Percentiles rank a stretch among this genome's conserved stretches.
phyloP scores from a whole-genome alignment of 495 filamentous ascomycete species.

The Xylaria intraflava region DNA sequence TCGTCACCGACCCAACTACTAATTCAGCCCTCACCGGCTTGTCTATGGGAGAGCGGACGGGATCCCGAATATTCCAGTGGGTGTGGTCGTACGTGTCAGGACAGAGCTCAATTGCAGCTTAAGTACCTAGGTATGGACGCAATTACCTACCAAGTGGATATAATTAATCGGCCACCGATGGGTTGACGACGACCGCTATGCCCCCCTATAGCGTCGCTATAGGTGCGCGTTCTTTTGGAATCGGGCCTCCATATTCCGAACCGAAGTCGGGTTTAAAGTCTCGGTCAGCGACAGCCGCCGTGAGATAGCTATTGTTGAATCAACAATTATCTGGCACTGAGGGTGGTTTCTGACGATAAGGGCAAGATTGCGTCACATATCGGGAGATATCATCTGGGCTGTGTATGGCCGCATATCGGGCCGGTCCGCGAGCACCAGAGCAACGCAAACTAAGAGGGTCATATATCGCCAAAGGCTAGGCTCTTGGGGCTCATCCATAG shows the following conservation, averaged over 20 bases:
- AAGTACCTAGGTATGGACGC: too few species aligned
- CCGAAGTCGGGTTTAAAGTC: too few species aligned
- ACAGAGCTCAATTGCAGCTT: background rate
- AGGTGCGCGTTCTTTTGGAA: too few species aligned
- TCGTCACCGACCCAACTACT: constrained; percentile 46
- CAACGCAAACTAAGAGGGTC: constrained; percentile 38
- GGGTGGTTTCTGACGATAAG: too few species aligned
- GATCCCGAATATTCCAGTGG: constrained; percentile 31
- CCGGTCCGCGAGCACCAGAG: constrained; percentile 26
- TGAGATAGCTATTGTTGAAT: too few species aligned
- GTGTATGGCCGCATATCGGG: constrained; percentile 25
- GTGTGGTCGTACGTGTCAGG: constrained; percentile 31
- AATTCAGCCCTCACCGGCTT: constrained; percentile 22
- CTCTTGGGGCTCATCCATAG: constrained; percentile 41
- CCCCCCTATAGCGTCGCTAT: too few species aligned
- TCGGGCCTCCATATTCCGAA: too few species aligned
- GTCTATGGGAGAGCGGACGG: constrained; percentile 38
- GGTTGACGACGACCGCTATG: too few species aligned
- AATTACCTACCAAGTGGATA: too few species aligned
- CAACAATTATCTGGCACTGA: too few species aligned
- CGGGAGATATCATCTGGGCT: background rate
- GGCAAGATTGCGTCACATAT: background rate
- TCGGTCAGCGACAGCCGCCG: too few species aligned
- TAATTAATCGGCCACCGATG: too few species aligned
- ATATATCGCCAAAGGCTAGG: constrained; percentile 44